Conservation (phyloP, 2,329 filamentous ascomycete genomes). For the Didymella pinodella region DNA sequence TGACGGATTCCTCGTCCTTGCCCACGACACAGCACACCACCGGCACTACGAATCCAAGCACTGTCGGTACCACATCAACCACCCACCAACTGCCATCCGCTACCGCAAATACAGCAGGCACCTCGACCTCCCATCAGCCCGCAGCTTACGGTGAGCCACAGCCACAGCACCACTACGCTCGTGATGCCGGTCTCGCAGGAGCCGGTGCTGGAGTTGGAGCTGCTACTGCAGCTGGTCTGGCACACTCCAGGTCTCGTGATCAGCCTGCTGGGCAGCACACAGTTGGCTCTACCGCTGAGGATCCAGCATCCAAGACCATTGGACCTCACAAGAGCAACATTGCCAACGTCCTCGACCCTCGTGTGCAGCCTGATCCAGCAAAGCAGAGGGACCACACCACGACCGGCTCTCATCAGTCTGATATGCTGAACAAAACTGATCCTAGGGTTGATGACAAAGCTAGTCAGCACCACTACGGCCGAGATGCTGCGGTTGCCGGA, state of each 20-base stretch:
- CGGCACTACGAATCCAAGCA: slow-evolving; percentile 9
- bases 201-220: slow-evolving; percentile 16
- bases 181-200: slow-evolving; percentile 32
- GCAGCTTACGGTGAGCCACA: not conserved
- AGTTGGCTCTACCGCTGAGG: slow-evolving; percentile 31
- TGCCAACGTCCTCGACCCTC: slow-evolving; percentile 43
- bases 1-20: slow-evolving; percentile 5
- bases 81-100: slow-evolving; percentile 6
- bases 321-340: slow-evolving; percentile 45
- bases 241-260: slow-evolving; percentile 27
- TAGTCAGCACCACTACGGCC: slow-evolving; percentile 33
- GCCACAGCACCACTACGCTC: slow-evolving; percentile 27
- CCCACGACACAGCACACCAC: slow-evolving; percentile 17
- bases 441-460: slow-evolving; percentile 36
- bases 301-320: slow-evolving; percentile 38
- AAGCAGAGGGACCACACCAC: slow-evolving; percentile 40
- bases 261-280: slow-evolving; percentile 31
- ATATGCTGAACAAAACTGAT: slow-evolving; percentile 38
- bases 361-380: slow-evolving; percentile 41
- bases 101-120: not conserved
- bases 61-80: slow-evolving; percentile 8
- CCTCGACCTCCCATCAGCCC: slow-evolving; percentile 1
- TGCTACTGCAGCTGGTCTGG: slow-evolving; percentile 18
- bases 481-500: slow-evolving; percentile 42
- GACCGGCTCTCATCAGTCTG: slow-evolving; percentile 37